phyloP scores from a whole-genome alignment of 495 filamentous ascomycete species.

The Margaritispora aquatica region DNA sequence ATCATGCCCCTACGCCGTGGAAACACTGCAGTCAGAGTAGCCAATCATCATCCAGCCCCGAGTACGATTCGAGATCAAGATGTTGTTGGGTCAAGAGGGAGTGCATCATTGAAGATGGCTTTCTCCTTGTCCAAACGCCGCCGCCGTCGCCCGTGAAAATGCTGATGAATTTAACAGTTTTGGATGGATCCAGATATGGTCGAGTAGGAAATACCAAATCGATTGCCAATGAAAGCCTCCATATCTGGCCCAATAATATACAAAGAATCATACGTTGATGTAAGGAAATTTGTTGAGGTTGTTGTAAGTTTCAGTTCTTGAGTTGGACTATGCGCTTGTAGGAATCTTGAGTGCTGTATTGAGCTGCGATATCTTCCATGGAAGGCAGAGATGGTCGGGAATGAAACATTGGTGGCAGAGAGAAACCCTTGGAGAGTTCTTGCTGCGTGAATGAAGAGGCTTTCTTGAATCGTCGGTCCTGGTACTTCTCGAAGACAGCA shows the following conservation, averaged over 20 bases:
- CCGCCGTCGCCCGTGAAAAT: background rate
- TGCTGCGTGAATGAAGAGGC: slow-evolving; percentile 72
- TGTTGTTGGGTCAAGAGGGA: background rate
- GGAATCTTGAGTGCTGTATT: slow-evolving; percentile 20
- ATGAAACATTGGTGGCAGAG: slow-evolving; percentile 23
- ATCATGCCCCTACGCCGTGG: slow-evolving; percentile 22
- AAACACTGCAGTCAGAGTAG: slow-evolving; percentile 6
- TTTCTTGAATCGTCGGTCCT: slow-evolving; percentile 72
- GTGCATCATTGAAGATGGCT: background rate
- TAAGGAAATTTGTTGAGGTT: background rate
- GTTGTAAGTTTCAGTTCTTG: slow-evolving; percentile 22
- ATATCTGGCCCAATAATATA: slow-evolving; percentile 26
- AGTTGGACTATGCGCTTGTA: slow-evolving; percentile 30
- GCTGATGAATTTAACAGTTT: background rate
- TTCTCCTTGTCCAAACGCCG: slow-evolving; percentile 3
- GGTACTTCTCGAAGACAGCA: slow-evolving; percentile 89
- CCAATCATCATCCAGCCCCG: slow-evolving; percentile 8
- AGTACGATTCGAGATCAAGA: slow-evolving; percentile 1
- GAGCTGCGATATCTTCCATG: slow-evolving; percentile 12
- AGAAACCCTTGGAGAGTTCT: slow-evolving; percentile 56
- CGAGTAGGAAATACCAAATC: slow-evolving; percentile 17
- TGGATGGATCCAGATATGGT: slow-evolving; percentile 16
- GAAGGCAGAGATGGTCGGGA: slow-evolving; percentile 18
- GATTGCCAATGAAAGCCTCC: slow-evolving; percentile 4
- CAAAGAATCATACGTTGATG: slow-evolving; percentile 23